Percentiles rank a stretch among this genome's conserved stretches.
These are phyloP conservation scores for Lathyrus sativus DNA, from an alignment of 306 rosid species.

Conservation along the genomic window DNA sequence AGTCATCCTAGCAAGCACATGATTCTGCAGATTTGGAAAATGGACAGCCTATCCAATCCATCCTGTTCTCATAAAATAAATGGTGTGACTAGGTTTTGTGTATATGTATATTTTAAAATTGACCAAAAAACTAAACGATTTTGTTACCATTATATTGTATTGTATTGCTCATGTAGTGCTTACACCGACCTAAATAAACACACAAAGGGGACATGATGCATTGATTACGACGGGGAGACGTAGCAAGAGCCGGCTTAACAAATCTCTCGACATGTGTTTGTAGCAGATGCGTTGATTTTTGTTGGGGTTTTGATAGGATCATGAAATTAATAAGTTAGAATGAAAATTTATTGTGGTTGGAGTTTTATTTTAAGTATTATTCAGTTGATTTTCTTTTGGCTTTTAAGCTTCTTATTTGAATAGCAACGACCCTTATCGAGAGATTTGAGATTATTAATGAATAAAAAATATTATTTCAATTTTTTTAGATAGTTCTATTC, in stretches of 20 bases:
- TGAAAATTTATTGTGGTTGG: no score
- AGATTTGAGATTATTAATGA: no score
- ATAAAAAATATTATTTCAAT: no score
- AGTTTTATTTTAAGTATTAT: no score
- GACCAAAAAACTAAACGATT: slow-evolving; percentile 18
- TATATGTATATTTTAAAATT: slow-evolving; percentile 17
- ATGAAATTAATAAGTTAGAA: no score
- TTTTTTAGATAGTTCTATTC: no score
- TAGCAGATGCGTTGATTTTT: no score
- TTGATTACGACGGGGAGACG: not conserved
- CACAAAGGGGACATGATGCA: not conserved
- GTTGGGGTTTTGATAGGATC: no score
- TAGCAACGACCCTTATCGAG: no score
- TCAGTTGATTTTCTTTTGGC: no score
- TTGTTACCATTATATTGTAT: not conserved
- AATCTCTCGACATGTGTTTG: not conserved
- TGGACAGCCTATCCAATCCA: slow-evolving; percentile 33
- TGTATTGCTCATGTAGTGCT: slow-evolving; percentile 18
- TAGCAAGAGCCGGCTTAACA: not conserved
- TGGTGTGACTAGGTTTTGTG: slow-evolving; percentile 19
- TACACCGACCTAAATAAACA: not conserved
- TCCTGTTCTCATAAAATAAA: slow-evolving; percentile 41
- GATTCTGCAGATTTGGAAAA: slow-evolving; percentile 37
- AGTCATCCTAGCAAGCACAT: slow-evolving; percentile 30
- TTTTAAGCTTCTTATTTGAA: no score